A percentile compares a stretch with the other conserved stretches of the same genome.
These are phyloP conservation scores for Cercospora berteroae DNA, from an alignment of 2,329 filamentous ascomycete species.

Conservation along the genomic window DNA sequence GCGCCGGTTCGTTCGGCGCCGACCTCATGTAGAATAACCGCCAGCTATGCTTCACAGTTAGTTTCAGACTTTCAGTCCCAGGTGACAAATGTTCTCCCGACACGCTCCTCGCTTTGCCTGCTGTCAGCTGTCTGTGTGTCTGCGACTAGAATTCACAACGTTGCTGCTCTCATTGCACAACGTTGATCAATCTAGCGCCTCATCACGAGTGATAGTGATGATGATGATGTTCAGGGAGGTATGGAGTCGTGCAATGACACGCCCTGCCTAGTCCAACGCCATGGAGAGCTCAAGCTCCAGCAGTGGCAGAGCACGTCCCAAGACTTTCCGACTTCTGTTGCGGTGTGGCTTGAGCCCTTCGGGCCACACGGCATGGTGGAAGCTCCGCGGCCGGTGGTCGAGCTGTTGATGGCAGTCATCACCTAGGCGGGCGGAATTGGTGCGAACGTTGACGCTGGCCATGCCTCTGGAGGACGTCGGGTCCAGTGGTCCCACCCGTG, in stretches of 20 bases:
- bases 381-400: background rate
- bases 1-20: slow-evolving; percentile 38
- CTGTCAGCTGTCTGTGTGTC: background rate
- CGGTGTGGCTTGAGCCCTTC: background rate
- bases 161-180: background rate
- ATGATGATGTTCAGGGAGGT: background rate
- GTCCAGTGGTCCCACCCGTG: background rate
- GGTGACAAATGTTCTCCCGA: background rate
- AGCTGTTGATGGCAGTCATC: background rate
- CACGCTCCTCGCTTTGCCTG: background rate
- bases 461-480: background rate
- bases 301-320: slow-evolving; percentile 10
- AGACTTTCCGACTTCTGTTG: background rate
- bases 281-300: background rate
- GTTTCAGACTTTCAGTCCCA: background rate
- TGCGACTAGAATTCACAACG: too few species aligned
- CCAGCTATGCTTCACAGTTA: background rate
- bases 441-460: background rate
- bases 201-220: background rate
- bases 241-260: background rate
- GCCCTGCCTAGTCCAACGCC: slow-evolving; percentile 4
- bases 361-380: background rate
- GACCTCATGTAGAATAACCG: background rate
- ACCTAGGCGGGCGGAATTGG: background rate
- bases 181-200: background rate